These are phyloP conservation scores for Spizellomyces punctatus DNA, from an alignment of 192 early-diverging fungal genomes.

Conservation along the genomic window DNA sequence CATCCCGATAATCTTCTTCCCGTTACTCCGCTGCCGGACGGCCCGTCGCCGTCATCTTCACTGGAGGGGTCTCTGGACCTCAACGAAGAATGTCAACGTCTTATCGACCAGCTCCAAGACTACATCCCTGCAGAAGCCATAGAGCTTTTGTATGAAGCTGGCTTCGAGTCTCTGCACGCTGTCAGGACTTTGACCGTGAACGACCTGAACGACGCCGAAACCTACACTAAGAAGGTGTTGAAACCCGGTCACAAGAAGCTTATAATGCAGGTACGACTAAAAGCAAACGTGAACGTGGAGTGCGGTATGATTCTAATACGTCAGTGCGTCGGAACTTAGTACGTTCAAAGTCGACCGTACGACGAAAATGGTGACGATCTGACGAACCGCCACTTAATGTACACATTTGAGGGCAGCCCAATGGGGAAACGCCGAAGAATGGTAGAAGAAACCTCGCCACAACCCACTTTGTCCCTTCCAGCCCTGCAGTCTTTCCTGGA, in stretches of 20 bases:
- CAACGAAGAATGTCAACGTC: conserved; percentile 6
- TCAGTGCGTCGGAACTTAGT: not conserved
- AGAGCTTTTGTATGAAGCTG: conserved; percentile 27
- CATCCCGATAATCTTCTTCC: not conserved
- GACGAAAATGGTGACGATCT: not conserved
- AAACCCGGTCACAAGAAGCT: conserved; percentile 38
- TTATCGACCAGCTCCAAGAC: conserved; percentile 21
- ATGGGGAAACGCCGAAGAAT: not conserved
- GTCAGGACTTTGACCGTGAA: conserved; percentile 25
- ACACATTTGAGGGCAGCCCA: not conserved
- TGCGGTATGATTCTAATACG: too few relatives aligned
- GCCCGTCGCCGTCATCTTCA: not conserved
- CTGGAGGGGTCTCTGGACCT: not conserved
- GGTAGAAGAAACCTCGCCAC: not conserved
- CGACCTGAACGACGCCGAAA: conserved; percentile 21
- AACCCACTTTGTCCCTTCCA: not conserved
- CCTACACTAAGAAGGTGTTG: conserved; percentile 23
- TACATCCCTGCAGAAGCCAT: conserved; percentile 24
- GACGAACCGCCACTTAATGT: not conserved
- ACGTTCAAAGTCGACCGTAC: not conserved
- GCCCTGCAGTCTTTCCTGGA: conserved; percentile 22
- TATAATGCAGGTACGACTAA: conserved; percentile 20
- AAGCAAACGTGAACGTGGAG: too few relatives aligned
- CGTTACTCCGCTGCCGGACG: too few relatives aligned
- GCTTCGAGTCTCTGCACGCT: conserved; percentile 29